phyloP scores from a whole-genome alignment of 768 basidiomycete species.

The Pisolithus microcarpus region DNA sequence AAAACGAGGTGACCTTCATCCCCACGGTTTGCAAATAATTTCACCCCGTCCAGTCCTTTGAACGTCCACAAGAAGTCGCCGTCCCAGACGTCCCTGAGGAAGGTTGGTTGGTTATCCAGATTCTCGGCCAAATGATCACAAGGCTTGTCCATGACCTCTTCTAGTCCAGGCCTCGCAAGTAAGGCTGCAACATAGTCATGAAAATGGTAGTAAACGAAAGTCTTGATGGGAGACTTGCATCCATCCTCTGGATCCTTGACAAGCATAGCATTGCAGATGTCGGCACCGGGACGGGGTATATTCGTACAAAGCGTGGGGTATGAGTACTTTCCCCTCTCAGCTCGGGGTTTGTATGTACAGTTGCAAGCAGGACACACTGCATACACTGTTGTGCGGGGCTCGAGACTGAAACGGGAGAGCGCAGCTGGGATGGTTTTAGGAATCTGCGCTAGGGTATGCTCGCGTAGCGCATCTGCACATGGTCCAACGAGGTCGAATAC shows the following conservation, averaged over 20 bases:
- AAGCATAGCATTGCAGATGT: not conserved
- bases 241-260: not conserved
- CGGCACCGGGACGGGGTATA: not conserved
- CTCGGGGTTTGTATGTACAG: constrained; percentile 4
- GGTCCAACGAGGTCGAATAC: not conserved
- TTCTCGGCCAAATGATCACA: not conserved
- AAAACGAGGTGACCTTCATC: constrained; percentile 16
- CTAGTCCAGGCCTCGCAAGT: constrained; percentile 2
- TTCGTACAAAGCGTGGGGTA: constrained; percentile 8
- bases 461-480: not conserved
- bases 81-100: too few relatives aligned
- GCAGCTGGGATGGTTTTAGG: not conserved
- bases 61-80: not conserved
- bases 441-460: not conserved
- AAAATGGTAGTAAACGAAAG: not conserved
- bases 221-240: not conserved
- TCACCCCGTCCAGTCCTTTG: constrained; percentile 6
- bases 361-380: constrained; percentile 11
- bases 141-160: constrained; percentile 5
- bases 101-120: too few relatives aligned
- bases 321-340: not conserved
- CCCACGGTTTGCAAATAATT: constrained; percentile 13
- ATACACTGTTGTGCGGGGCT: constrained; percentile 9
- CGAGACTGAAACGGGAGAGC: constrained; percentile 8
- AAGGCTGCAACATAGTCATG: not conserved